Conservation (phyloP, 2,329 filamentous ascomycete species). For the Aspergillus novofumigatus region DNA sequence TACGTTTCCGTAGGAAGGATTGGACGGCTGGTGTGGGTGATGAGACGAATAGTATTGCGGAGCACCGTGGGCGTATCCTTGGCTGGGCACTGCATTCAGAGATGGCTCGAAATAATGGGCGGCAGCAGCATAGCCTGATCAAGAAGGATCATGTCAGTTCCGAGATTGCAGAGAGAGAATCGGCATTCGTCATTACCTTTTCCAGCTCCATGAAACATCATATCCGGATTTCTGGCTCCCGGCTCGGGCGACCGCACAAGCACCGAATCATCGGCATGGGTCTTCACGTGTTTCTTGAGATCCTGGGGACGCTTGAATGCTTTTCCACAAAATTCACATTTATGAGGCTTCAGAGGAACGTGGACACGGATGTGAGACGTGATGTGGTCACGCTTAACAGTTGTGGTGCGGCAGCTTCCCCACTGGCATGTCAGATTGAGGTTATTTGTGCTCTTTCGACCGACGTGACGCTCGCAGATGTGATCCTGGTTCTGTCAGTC, state of each 20-base stretch:
- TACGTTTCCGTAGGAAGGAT: constrained; percentile 64
- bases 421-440: constrained; percentile 95
- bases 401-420: constrained; percentile 93
- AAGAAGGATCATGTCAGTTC: constrained; percentile 6
- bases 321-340: constrained; percentile 98
- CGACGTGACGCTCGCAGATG: constrained; percentile 96
- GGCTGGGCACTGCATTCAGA: constrained; percentile 44
- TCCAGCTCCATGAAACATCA: constrained; percentile 33
- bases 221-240: constrained; percentile 43
- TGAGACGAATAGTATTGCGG: constrained; percentile 53
- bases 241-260: constrained; percentile 61
- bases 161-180: background rate
- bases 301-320: constrained; percentile 99
- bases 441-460: constrained; percentile 98
- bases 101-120: constrained; percentile 56
- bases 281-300: constrained; percentile 99
- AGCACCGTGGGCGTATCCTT: constrained; percentile 39
- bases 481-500: constrained; percentile 64
- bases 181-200: constrained; percentile 27
- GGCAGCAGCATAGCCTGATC: constrained; percentile 30
- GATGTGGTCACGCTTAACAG: constrained; percentile 98
- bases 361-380: constrained; percentile 98
- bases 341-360: constrained; percentile 98
- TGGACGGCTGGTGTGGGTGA: constrained; percentile 50
- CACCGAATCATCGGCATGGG: constrained; percentile 92